Percentiles rank a stretch among this genome's conserved stretches.
These are phyloP conservation scores for Ulvella scutata DNA, from an alignment of 139 green algal species.

Conservation along the genomic window DNA sequence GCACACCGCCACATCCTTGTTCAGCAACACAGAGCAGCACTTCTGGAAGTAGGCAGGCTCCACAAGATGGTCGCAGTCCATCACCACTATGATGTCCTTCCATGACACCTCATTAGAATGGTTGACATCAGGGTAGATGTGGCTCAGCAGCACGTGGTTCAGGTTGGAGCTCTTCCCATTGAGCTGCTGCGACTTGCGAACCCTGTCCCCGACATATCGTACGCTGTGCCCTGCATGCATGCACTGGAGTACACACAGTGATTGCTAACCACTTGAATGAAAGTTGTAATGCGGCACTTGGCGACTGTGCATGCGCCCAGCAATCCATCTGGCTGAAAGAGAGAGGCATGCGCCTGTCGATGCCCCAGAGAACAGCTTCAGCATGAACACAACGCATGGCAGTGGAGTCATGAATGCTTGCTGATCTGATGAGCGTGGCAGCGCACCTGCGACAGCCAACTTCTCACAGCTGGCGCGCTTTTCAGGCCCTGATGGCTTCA, in stretches of 20 bases:
- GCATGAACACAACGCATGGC: too few relatives aligned
- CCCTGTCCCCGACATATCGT: neutral
- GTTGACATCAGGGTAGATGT: neutral
- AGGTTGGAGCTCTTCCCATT: constrained; percentile 1
- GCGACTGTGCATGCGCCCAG: too few relatives aligned
- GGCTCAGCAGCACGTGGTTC: neutral
- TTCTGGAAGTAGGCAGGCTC: neutral
- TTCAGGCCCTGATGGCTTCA: neutral
- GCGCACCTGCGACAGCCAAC: neutral
- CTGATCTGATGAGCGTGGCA: too few relatives aligned
- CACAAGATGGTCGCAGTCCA: constrained; percentile 2
- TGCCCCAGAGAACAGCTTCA: too few relatives aligned
- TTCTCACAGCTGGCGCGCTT: neutral
- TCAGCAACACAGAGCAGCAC: neutral
- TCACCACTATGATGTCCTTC: neutral
- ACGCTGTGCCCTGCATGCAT: neutral
- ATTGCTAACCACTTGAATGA: too few relatives aligned
- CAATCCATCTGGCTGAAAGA: too few relatives aligned
- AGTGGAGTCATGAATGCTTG: too few relatives aligned
- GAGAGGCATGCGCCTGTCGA: too few relatives aligned
- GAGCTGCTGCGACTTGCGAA: neutral
- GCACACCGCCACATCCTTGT: neutral
- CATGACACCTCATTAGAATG: neutral
- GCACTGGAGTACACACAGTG: too few relatives aligned
- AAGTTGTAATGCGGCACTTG: too few relatives aligned